Conservation (phyloP, 176 grass and related monocot species). For the Puya raimondii region DNA sequence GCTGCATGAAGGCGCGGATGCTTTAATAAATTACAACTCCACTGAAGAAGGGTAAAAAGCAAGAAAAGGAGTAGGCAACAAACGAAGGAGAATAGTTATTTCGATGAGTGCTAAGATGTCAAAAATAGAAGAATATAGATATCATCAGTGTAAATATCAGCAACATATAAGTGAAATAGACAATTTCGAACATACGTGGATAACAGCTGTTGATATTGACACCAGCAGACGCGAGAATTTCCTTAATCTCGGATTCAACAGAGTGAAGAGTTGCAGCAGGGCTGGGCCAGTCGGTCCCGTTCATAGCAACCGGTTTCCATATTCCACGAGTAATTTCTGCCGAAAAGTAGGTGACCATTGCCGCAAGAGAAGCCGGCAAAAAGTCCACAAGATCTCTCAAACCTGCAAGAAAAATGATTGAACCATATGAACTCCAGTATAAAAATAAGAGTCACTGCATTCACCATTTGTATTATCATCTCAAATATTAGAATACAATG, state of each 20-base stretch:
- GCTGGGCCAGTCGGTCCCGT: conserved; percentile 91
- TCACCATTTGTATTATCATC: not conserved
- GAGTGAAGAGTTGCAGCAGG: conserved; percentile 68
- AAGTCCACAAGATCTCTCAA: conserved; percentile 93
- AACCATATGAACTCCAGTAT: too few species aligned
- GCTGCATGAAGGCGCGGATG: not conserved
- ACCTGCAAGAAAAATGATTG: conserved; percentile 37
- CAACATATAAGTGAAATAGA: not conserved
- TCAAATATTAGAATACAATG: conserved; percentile 6
- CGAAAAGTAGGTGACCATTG: conserved; percentile 84
- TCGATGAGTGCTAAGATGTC: too few species aligned
- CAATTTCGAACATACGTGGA: conserved; percentile 48
- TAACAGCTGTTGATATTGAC: conserved; percentile 82
- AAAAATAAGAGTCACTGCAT: not conserved
- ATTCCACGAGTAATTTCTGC: conserved; percentile 99
- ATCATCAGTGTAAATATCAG: not conserved
- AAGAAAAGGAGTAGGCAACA: conserved; percentile 17
- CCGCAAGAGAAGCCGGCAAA: conserved; percentile 90
- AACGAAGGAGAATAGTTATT: not conserved
- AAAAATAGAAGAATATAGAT: too few species aligned
- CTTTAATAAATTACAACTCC: too few species aligned
- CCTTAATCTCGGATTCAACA: conserved; percentile 90
- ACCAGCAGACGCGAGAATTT: conserved; percentile 85
- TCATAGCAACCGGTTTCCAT: conserved; percentile 94
- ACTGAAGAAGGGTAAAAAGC: too few species aligned